Conservation (phyloP, 768 basidiomycete species). For the Ramaria rubella region DNA sequence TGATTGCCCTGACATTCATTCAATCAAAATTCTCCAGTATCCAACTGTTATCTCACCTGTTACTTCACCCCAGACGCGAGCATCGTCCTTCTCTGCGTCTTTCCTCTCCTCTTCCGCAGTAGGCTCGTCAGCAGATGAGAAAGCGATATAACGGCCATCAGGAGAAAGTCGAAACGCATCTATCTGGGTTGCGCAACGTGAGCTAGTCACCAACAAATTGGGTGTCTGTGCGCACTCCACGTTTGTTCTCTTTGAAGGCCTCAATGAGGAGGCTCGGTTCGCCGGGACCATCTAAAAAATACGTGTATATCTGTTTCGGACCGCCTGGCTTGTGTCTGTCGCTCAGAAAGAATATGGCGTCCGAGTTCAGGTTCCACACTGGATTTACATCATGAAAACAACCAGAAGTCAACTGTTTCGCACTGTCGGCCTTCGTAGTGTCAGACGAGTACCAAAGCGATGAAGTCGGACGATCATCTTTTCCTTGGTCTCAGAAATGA, state of each 20-base stretch:
- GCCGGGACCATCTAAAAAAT: constrained; percentile 1
- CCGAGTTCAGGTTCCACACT: constrained; percentile 2
- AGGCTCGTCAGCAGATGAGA: constrained; percentile 6
- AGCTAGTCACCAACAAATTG: not conserved
- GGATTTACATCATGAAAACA: constrained; percentile 5
- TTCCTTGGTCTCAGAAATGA: not conserved
- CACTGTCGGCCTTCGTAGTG: constrained; percentile 5
- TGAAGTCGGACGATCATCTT: not conserved
- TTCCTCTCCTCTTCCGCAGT: constrained; percentile 12
- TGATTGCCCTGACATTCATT: not conserved
- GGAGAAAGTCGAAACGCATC: constrained; percentile 9
- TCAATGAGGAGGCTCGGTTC: constrained; percentile 7
- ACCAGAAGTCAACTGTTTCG: constrained; percentile 10
- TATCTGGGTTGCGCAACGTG: not conserved
- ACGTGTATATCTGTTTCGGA: constrained; percentile 2
- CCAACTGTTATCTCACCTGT: not conserved
- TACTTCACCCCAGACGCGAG: constrained; percentile 10
- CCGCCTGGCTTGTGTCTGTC: constrained; percentile 9
- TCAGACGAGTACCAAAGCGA: constrained; percentile 8
- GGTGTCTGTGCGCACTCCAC: not conserved
- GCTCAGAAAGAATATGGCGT: constrained; percentile 9
- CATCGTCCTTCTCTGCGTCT: constrained; percentile 14
- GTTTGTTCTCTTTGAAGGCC: constrained; percentile 6
- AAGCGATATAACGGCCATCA: constrained; percentile 14
- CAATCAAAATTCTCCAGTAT: too few relatives aligned